A percentile compares a stretch with the other conserved stretches of the same genome.
phyloP scores from a whole-genome alignment of 1,139 yeast genomes.

The Nakaseomyces kungkrabaensis region DNA sequence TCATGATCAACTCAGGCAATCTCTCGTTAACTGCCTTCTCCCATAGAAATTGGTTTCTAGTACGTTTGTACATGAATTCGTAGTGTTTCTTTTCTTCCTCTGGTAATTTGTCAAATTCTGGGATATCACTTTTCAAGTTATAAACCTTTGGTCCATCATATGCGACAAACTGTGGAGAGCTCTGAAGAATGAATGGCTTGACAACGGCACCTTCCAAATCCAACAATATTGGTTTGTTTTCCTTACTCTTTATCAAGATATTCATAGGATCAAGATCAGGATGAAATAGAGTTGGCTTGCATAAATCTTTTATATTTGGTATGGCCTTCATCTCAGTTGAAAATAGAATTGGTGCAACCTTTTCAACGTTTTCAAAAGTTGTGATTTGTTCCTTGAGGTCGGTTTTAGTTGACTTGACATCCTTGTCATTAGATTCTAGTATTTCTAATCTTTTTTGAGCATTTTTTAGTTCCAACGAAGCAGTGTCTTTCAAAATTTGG shows the following conservation, averaged over 20 bases:
- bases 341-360: constrained; percentile 46
- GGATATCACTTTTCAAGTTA: constrained; percentile 63
- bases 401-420: constrained; percentile 34
- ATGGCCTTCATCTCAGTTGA: constrained; percentile 42
- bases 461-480: constrained; percentile 56
- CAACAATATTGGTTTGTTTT: constrained; percentile 40
- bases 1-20: constrained; percentile 56
- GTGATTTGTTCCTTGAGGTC: constrained; percentile 40
- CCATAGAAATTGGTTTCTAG: constrained; percentile 87
- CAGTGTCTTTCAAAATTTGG: constrained; percentile 56
- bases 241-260: constrained; percentile 43
- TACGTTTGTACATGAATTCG: constrained; percentile 75
- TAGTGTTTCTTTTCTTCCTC: constrained; percentile 72
- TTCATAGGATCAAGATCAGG: constrained; percentile 92
- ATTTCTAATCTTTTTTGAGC: constrained; percentile 46
- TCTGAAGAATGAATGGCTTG: constrained; percentile 70
- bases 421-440: constrained; percentile 45
- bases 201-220: constrained; percentile 77
- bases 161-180: constrained; percentile 72
- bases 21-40: constrained; percentile 62
- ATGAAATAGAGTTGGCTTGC: constrained; percentile 62
- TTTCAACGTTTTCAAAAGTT: constrained; percentile 50
- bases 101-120: constrained; percentile 53
- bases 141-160: constrained; percentile 84
- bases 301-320: constrained; percentile 50